Base-by-base conservation (phyloP, 352 stramenopile species). In the Pythium phragmitis region DNA sequence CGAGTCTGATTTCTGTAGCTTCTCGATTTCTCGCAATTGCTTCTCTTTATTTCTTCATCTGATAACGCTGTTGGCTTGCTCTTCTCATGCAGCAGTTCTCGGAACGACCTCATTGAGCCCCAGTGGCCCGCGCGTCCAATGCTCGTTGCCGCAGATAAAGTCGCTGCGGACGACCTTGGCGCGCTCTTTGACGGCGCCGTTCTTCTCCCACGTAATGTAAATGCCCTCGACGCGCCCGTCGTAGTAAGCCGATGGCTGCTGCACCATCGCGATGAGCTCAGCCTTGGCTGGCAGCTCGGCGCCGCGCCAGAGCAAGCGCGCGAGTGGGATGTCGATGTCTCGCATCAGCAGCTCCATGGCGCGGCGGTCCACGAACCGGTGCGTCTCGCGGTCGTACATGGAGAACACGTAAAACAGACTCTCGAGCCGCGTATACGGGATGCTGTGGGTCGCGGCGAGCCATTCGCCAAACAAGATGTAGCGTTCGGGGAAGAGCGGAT, bases 391-490 rank as follows among this genome's bases (percentile, higher is more conserved):
- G 63, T 95, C 86, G 65, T 77, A 95, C 51, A 96, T 62, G 60
- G 92, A 87, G 63, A 94, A 96, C 14, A 74, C 83, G 61, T 95
- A 87, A 57, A 95, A 95, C 11, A 79, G 51, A 59, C 74, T 85
- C 12, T 73, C 63, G 3, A 96, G 72, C 5, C 60, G 63, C 5
- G 79, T 73, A 66, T 96, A 96, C 62, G 79, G n/a, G 53, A 95
- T 84, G 56, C 83, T 94, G 65, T 96, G 86, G 51, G 75, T 88
- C 14, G 85, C 83, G 12, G 82, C 81, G 17, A 92, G 63, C 86
- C 86, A 96, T 59, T 95, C 88, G 42, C 86, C 88, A 63, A 88
- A 96, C 17, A 96, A 63, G 30, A 92, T 85, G 57, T 83, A 89
- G 17, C 81, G 77, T 11, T 87, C 76, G 0, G 83, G 82, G 47